A percentile compares a stretch with the other conserved stretches of the same genome.
These are phyloP conservation scores for Prunus yedoensis DNA, from an alignment of 331 rosid species.

Conservation along the genomic window DNA sequence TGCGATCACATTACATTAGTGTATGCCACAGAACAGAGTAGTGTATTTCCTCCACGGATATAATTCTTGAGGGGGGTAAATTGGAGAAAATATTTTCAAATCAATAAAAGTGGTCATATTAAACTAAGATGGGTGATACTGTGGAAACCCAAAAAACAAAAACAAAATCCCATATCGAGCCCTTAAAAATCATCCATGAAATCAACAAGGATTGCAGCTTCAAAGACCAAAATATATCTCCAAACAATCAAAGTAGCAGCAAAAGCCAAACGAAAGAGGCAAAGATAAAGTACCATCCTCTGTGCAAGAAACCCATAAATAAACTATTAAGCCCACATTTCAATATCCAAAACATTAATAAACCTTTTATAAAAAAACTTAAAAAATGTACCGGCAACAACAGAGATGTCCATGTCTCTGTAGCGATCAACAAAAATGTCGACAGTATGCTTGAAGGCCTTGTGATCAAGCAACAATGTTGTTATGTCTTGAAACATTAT, in stretches of 20 bases:
- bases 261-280: background rate
- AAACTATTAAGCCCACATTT: conserved; percentile 10
- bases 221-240: background rate
- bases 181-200: background rate
- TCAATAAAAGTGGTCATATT: background rate
- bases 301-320: background rate
- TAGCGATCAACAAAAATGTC: conserved; percentile 99
- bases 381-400: conserved; percentile 72
- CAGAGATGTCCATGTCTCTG: conserved; percentile 92
- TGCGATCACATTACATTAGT: background rate
- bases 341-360: background rate
- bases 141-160: background rate
- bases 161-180: too few relatives aligned
- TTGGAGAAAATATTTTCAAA: background rate
- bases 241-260: background rate
- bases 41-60: background rate
- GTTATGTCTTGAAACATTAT: conserved; percentile 99
- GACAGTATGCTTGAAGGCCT: conserved; percentile 84
- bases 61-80: background rate
- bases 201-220: background rate
- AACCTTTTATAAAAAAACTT: background rate
- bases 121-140: background rate
- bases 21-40: too few relatives aligned
- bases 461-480: conserved; percentile 95
- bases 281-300: background rate